Evolutionary conservation across 257 asterid species (phyloP).

Genomic region (Penstemon barbatus): DNA sequence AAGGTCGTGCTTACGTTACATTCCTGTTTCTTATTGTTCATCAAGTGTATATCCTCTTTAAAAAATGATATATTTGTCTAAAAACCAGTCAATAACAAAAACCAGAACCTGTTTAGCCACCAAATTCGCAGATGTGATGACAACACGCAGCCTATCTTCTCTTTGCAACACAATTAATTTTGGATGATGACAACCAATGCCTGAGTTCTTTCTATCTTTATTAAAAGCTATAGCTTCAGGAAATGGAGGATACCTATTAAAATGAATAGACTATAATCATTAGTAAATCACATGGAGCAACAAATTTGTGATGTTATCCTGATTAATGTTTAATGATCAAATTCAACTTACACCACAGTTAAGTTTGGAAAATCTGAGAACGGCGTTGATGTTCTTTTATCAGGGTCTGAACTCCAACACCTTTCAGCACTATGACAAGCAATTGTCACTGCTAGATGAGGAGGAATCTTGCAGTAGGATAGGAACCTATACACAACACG

Average conservation of each 20-base stretch:
- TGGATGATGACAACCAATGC: conserved; percentile 94
- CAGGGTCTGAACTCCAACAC: conserved; percentile 76
- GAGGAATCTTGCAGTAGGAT: conserved; percentile 67
- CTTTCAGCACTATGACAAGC: conserved; percentile 81
- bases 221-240: conserved; percentile 93
- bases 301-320: conserved; percentile 19
- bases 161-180: conserved; percentile 78
- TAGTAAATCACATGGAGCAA: conserved; percentile 24
- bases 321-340: neutral
- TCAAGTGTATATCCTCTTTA: conserved; percentile 24
- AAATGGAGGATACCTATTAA: conserved; percentile 77
- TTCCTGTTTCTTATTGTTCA: conserved; percentile 9
- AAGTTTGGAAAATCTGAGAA: conserved; percentile 68
- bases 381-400: conserved; percentile 62
- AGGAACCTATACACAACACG: conserved; percentile 57
- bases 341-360: conserved; percentile 64
- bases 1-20: neutral
- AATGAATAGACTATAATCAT: conserved; percentile 27
- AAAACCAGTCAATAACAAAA: conserved; percentile 20
- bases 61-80: conserved; percentile 21
- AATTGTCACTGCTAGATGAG: conserved; percentile 68
- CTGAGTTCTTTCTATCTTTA: conserved; percentile 69
- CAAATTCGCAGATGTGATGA: conserved; percentile 86
- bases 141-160: conserved; percentile 73
- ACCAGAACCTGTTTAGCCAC: conserved; percentile 75